Base-by-base conservation (phyloP, 2,329 filamentous ascomycete genomes). In the Spiromastix sp. region DNA sequence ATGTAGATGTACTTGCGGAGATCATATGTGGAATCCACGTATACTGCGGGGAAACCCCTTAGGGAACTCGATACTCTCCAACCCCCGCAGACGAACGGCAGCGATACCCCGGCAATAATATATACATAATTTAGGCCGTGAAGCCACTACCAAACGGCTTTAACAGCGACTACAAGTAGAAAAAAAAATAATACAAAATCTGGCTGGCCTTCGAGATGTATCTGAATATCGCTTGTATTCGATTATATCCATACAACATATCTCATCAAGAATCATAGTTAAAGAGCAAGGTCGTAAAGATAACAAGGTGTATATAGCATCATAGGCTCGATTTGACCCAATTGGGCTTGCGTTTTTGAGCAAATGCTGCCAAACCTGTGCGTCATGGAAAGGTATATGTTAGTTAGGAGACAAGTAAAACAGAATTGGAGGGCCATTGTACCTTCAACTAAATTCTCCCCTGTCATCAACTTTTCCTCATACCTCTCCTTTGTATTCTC, bases 381-480 rank as follows among this genome's bases (percentile, higher is more conserved):
- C 18, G 22, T 12, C 4, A 26, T n/a, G 11, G 18, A 10, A 18
- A 27, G 18, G 21, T 12, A 9, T 10, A 20, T 6, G 13, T 9
- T 17, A 30, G 21, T 12, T 5, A 18, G 10, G 12, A 5, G 10
- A 12, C 13, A 13, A 18, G 10, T 28, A 13, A 29, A 7, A 11
- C 20, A 7, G 19, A 28, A 19, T 22, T 61, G 60, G 58, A 74
- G 75, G 4, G 71, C 70, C 39, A 51, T 27, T 43, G 47, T 79
- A 93, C 81, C 72, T 93, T 94, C 63, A 94, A 85, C 32, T 4
- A 42, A 10, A 60, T 96, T 89, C 62, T 85, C 74, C 55, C 81
- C 89, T 21, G 84, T 85, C 63, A 94, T 91, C 50, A 94, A 52
- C 4, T 34, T 77, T 71, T 61, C 93, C 82, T 68, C 93, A 93